Base-by-base conservation (phyloP, 2,329 filamentous ascomycete species). In the Colletotrichum tropicicola region DNA sequence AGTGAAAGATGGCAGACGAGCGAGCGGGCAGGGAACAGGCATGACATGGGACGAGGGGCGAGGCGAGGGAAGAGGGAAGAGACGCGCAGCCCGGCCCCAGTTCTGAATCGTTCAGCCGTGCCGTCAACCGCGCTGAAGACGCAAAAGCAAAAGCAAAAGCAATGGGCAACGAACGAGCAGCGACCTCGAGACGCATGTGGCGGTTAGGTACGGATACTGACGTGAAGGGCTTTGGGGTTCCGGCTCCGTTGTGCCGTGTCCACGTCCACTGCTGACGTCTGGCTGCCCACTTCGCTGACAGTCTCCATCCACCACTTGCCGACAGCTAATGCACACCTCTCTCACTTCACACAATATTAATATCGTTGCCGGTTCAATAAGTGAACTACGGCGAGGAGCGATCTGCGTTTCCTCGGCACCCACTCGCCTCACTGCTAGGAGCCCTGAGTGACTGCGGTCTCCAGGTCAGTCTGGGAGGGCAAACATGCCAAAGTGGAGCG, bases 341-440 rank as follows among this genome's bases (percentile, higher is more conserved):
- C 43, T 12, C 35, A n/a, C n/a, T n/a, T n/a, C n/a, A n/a, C n/a
- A n/a, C n/a, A n/a, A n/a, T n/a, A n/a, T n/a, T n/a, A n/a, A n/a
- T n/a, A n/a, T n/a, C n/a, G n/a, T n/a, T n/a, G n/a, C n/a, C n/a
- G n/a, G n/a, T n/a, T n/a, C n/a, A n/a, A n/a, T n/a, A 44, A 35
- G 9, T 35, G 9, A 35, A 15, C 9, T 35, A 43, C 6, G 17
- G 30, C 17, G 30, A 21, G 45, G 17, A 28, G 27, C n/a, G n/a
- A 30, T n/a, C 37, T 43, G 41, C 48, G 61, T 64, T 60, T 54
- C 48, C 60, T 60, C 48, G 27, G 43, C 60, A 54, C 28, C 55
- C 47, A 59, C 21, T 53, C 52, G 47, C 37, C 59, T n/a, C n/a
- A n/a, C n/a, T n/a, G n/a, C n/a, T n/a, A n/a, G n/a, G n/a, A n/a